These are phyloP conservation scores for Sutorius australiensis DNA, from an alignment of 768 basidiomycete genomes.

Conservation along the genomic window DNA sequence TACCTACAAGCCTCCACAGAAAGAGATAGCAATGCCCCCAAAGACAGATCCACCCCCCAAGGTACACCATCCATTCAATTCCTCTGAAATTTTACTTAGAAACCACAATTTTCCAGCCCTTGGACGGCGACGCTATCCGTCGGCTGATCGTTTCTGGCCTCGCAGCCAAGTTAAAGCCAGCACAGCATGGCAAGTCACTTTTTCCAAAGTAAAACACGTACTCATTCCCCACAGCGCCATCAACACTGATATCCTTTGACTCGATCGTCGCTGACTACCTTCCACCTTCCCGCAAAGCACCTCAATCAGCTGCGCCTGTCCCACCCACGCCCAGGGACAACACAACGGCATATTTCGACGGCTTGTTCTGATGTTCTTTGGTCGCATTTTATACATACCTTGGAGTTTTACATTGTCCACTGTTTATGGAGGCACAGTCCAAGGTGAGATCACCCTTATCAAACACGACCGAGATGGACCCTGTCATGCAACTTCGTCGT, in stretches of 20 bases:
- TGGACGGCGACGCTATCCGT: constrained; percentile 65
- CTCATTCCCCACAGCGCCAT: constrained; percentile 34
- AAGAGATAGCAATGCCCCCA: constrained; percentile 23
- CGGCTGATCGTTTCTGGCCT: constrained; percentile 58
- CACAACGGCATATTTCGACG: constrained; percentile 39
- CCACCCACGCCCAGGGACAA: constrained; percentile 23
- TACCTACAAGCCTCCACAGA: constrained; percentile 54
- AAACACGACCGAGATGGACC: background rate
- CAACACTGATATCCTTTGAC: constrained; percentile 57
- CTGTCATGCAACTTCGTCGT: constrained; percentile 26
- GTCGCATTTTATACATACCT: constrained; percentile 11
- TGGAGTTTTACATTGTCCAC: constrained; percentile 13
- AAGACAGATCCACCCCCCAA: constrained; percentile 37
- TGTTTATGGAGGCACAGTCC: background rate
- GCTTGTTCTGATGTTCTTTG: constrained; percentile 31
- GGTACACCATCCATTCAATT: constrained; percentile 26
- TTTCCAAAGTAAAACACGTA: background rate
- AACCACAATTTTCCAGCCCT: constrained; percentile 31
- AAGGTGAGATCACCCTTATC: background rate
- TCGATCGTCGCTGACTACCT: constrained; percentile 73
- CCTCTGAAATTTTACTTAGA: background rate
- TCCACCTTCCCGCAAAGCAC: constrained; percentile 34
- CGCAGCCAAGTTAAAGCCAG: constrained; percentile 54
- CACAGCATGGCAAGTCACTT: constrained; percentile 38
- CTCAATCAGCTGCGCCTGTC: constrained; percentile 1